A percentile compares a stretch with the other conserved stretches of the same genome.
Evolutionary conservation across 2,329 filamentous ascomycete genomes (phyloP).

Genomic region (Cordyceps fumosorosea): DNA sequence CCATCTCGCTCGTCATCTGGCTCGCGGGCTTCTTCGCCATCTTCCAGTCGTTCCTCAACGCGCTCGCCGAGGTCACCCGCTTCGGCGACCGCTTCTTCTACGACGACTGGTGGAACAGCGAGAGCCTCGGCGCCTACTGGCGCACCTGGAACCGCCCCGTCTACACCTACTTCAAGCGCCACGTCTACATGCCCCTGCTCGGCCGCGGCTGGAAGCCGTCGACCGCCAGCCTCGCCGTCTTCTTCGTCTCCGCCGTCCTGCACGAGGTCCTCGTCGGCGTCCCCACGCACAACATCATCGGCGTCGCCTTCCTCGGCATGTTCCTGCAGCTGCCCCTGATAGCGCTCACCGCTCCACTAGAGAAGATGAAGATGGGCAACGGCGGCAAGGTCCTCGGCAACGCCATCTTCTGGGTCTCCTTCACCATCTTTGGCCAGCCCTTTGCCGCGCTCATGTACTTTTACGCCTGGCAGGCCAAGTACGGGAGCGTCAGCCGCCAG

Average conservation of each 20-base stretch:
- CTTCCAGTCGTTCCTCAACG: slow-evolving; percentile 90
- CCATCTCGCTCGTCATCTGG: slow-evolving; percentile 94
- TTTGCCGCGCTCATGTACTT: slow-evolving; percentile 91
- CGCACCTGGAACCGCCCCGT: slow-evolving; percentile 97
- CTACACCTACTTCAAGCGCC: slow-evolving; percentile 91
- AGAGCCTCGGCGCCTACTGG: slow-evolving; percentile 84
- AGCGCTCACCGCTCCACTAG: slow-evolving; percentile 67
- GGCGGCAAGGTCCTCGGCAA: slow-evolving; percentile 80
- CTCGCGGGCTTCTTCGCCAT: slow-evolving; percentile 94
- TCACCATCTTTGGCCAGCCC: slow-evolving; percentile 91
- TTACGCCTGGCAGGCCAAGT: slow-evolving; percentile 98
- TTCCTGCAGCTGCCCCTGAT: slow-evolving; percentile 88
- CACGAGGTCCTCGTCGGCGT: slow-evolving; percentile 92
- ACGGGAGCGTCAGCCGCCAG: slow-evolving; percentile 66
- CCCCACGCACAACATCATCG: slow-evolving; percentile 88
- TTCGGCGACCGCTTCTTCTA: slow-evolving; percentile 96
- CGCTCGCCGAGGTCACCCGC: slow-evolving; percentile 77
- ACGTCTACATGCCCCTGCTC: slow-evolving; percentile 83
- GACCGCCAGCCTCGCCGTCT: slow-evolving; percentile 72
- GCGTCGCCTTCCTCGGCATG: slow-evolving; percentile 93
- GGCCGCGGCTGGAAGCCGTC: slow-evolving; percentile 71
- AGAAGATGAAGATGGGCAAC: slow-evolving; percentile 64
- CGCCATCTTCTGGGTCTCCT: slow-evolving; percentile 92
- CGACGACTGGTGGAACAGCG: slow-evolving; percentile 96
- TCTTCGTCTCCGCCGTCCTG: slow-evolving; percentile 78